A percentile compares a stretch with the other conserved stretches of the same genome.
These are phyloP conservation scores for Aureobasidium sp. DNA, from an alignment of 2,329 filamentous ascomycete genomes.

Conservation along the genomic window DNA sequence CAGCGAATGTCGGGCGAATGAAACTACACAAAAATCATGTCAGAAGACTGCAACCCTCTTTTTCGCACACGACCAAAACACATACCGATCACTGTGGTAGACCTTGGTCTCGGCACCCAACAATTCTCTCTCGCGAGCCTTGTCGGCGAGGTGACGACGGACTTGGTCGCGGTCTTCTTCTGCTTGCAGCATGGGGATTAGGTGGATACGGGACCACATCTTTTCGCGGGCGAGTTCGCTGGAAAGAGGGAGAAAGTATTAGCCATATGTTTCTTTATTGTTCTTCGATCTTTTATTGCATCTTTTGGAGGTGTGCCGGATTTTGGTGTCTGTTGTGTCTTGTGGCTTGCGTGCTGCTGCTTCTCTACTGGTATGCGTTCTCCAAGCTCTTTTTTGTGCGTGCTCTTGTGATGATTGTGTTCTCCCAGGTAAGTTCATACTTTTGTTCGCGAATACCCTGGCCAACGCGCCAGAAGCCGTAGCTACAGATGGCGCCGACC, in stretches of 20 bases:
- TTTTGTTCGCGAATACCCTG: conserved; percentile 83
- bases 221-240: conserved; percentile 95
- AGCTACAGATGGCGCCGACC: conserved; percentile 72
- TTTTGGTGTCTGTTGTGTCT: neutral
- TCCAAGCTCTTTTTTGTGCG: neutral
- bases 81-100: conserved; percentile 84
- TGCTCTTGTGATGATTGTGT: neutral
- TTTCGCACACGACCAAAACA: conserved; percentile 11
- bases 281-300: neutral
- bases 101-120: conserved; percentile 76
- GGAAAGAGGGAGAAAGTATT: neutral
- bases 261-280: too few species aligned
- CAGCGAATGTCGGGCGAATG: conserved; percentile 72
- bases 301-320: too few species aligned
- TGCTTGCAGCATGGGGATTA: conserved; percentile 88
- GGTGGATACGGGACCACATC: conserved; percentile 94
- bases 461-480: conserved; percentile 82
- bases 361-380: neutral
- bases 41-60: too few species aligned
- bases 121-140: conserved; percentile 83
- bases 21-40: conserved; percentile 47
- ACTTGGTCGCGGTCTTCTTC: conserved; percentile 96
- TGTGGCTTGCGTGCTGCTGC: neutral
- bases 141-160: conserved; percentile 75
- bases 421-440: conserved; percentile 49